Evolutionary conservation across 441 rosid genomes (phyloP), one percentile per base, ranked within the genome.

Genomic region (Flueggea neowawraea): DNA sequence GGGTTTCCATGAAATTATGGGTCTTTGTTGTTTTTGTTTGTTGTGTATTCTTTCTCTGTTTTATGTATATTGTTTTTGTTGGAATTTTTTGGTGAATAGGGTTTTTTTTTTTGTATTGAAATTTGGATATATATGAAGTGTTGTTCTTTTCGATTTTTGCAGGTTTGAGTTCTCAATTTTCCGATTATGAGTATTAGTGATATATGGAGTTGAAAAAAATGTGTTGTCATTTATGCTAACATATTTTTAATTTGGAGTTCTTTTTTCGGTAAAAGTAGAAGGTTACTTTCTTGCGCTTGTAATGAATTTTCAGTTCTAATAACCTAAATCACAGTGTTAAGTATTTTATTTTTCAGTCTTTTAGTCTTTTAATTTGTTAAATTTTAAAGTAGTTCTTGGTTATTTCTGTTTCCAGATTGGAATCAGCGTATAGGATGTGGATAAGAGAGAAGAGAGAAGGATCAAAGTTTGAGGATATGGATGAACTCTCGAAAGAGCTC

Each of bases 361-460:
- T 1, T 22, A 22, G 12, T 59, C 22, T 67, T 60, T 28, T 48
- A 12, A 22, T 60, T 17, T 6, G 41, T 32, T 54, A 17, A 36
- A 14, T 39, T 14, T 32, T 47, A 36, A 55, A 33, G 45, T 50
- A n/a, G 9, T 16, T 57, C 45, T 28, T 5, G n/a, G 70, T 57
- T 48, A 7, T 57, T 67, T 71, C 64, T 17, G 65, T 62, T 68
- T 57, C 22, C 78, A 91, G 97, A 60, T 86, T 91, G 97, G 91
- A 82, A 76, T 91, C 97, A 16, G 77, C 87, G 2, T 86, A 80
- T 62, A 77, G 96, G 63, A 58, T 84, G 65, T 91, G 97, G 94
- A 36, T 72, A 58, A 86, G 77, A 80, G 83, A 78, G 70, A 84
- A 69, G 75, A 73, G 75, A 69, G 73, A 77, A 64, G 78, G 76